Evolutionary conservation across 2,329 filamentous ascomycete genomes (phyloP).

Genomic region (Epichloe coenophiala): DNA sequence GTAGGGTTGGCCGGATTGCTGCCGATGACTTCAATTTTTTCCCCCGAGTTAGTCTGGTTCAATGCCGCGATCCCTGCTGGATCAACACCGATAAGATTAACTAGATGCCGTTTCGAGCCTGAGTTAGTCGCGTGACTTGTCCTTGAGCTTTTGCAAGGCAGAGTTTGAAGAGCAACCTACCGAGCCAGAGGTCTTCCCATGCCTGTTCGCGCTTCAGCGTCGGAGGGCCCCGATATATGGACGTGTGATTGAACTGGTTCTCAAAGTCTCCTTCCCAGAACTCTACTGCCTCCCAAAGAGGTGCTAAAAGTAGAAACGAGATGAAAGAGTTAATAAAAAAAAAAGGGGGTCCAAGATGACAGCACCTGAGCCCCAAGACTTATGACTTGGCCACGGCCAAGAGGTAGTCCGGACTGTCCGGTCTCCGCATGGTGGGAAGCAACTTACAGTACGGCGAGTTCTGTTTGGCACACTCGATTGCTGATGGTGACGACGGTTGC

Average conservation of each 20-base stretch:
- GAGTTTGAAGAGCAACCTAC: not conserved
- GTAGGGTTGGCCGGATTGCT: not conserved
- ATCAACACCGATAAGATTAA: not conserved
- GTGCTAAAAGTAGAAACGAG: not conserved
- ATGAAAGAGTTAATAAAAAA: not conserved
- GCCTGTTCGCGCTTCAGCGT: not conserved
- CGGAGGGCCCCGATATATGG: not conserved
- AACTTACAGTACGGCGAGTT: not conserved
- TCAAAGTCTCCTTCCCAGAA: slow-evolving; percentile 3
- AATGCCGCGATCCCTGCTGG: not conserved
- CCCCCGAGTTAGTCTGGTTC: not conserved
- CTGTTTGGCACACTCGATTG: not conserved
- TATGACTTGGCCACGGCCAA: no score
- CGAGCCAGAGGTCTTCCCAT: not conserved
- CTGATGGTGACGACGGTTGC: not conserved
- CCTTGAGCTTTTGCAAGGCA: not conserved
- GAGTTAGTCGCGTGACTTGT: not conserved
- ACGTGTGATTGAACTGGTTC: slow-evolving; percentile 1
- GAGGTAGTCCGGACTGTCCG: no score
- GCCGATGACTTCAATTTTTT: not conserved
- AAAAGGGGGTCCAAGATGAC: no score
- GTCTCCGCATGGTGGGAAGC: no score
- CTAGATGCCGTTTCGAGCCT: not conserved
- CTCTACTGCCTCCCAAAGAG: slow-evolving; percentile 2
- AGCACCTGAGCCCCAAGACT: no score